Conservation (phyloP, 768 basidiomycete genomes). For the Porphyrellus cyaneotinctus region DNA sequence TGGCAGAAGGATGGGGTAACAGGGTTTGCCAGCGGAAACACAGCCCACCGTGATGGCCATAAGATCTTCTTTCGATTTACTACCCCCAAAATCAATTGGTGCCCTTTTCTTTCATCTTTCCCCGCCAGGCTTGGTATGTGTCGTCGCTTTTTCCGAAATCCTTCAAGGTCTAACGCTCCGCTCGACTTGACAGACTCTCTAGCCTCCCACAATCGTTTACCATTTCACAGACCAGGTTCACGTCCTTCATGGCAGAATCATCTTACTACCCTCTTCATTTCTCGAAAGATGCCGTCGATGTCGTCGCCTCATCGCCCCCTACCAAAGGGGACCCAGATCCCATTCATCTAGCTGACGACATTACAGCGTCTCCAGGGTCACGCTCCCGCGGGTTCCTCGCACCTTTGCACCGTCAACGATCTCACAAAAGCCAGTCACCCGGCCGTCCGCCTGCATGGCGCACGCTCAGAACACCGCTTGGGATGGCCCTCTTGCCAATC, state of each 20-base stretch:
- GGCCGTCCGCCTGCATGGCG: constrained; percentile 6
- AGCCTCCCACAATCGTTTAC: constrained; percentile 10
- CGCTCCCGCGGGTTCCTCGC: constrained; percentile 3
- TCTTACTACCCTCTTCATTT: constrained; percentile 20
- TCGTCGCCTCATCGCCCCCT: neutral
- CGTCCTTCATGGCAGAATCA: constrained; percentile 11
- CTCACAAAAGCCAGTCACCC: neutral
- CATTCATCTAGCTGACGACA: neutral
- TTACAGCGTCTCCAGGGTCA: neutral
- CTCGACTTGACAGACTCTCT: neutral
- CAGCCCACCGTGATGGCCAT: no score
- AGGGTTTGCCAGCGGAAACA: no score
- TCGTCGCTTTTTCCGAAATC: neutral
- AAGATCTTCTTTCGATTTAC: no score
- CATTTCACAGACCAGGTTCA: neutral
- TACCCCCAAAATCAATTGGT: neutral
- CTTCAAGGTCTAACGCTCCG: neutral
- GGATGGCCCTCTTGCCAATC: constrained; percentile 23
- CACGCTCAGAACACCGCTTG: constrained; percentile 1
- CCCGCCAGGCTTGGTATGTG: neutral
- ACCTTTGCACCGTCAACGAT: constrained; percentile 4
- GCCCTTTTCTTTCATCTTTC: neutral
- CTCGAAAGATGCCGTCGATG: constrained; percentile 1
- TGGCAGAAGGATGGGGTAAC: no score
- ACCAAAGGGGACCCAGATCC: neutral